phyloP scores from a whole-genome alignment of 257 asterid species.

The Cordia subcordata region DNA sequence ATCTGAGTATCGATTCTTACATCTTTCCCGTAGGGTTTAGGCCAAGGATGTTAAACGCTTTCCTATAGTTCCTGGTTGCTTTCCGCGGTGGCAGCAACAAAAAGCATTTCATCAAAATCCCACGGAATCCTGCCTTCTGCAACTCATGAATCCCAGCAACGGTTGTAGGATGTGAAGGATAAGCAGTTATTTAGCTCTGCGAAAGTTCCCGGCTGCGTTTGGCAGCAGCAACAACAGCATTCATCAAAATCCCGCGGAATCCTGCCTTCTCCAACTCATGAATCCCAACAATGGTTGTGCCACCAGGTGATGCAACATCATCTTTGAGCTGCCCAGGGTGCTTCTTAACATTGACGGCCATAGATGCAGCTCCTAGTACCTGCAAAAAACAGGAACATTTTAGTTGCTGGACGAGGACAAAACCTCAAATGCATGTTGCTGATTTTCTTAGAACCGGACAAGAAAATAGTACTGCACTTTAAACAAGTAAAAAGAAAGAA shows the following conservation, averaged over 20 bases:
- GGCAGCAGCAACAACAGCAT: conserved; percentile 94
- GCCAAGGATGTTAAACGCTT: too few relatives aligned
- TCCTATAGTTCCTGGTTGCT: too few relatives aligned
- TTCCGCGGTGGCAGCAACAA: too few relatives aligned
- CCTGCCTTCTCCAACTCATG: conserved; percentile 89
- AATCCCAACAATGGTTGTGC: conserved; percentile 88
- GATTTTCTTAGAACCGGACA: too few relatives aligned
- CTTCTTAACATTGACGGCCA: conserved; percentile 54
- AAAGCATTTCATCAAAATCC: too few relatives aligned
- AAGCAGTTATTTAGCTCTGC: conserved; percentile 25
- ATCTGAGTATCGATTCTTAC: too few relatives aligned
- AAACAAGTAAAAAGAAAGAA: too few relatives aligned
- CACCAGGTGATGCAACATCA: conserved; percentile 94
- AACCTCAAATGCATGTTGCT: not conserved
- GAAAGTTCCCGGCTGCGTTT: conserved; percentile 79
- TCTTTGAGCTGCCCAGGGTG: conserved; percentile 96
- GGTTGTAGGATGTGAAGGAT: not conserved
- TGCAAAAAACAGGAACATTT: conserved; percentile 16
- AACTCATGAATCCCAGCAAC: too few relatives aligned
- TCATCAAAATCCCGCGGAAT: conserved; percentile 80
- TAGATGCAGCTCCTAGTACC: conserved; percentile 95
- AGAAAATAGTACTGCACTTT: too few relatives aligned
- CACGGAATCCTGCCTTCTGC: too few relatives aligned
- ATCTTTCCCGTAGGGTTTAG: too few relatives aligned
- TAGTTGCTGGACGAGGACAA: not conserved